Evolutionary conservation across 1,139 yeast species (phyloP).

Genomic region (Saccharomyces hybrid): DNA sequence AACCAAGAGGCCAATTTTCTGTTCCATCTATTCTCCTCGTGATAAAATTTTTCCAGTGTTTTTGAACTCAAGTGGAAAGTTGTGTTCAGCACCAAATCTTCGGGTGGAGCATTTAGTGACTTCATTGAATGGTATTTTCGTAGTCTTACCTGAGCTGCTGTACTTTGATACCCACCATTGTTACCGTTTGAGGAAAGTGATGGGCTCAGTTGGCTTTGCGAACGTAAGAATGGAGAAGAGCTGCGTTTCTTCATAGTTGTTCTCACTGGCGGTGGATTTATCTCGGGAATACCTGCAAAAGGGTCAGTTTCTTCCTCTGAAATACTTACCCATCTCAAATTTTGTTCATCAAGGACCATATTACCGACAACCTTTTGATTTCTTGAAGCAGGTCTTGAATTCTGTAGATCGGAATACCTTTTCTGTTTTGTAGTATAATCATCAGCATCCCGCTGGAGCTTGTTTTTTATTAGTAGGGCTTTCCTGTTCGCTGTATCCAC

Average conservation of each 20-base stretch:
- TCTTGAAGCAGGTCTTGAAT: slow-evolving; percentile 2
- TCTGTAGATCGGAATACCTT: neutral
- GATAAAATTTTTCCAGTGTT: slow-evolving; percentile 27
- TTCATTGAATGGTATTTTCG: slow-evolving; percentile 17
- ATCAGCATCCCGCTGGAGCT: slow-evolving; percentile 2
- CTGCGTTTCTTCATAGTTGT: slow-evolving; percentile 7
- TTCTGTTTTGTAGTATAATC: too few species aligned
- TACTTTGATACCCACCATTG: slow-evolving; percentile 2
- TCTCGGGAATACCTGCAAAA: slow-evolving; percentile 25
- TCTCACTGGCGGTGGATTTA: slow-evolving; percentile 7
- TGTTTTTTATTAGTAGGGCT: slow-evolving; percentile 20
- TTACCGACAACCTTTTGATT: slow-evolving; percentile 35
- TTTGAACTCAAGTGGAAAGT: slow-evolving; percentile 22
- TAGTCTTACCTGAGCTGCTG: slow-evolving; percentile 8
- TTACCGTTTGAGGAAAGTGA: neutral
- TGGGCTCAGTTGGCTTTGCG: slow-evolving; percentile 17
- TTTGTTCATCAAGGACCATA: slow-evolving; percentile 52
- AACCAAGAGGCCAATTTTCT: slow-evolving; percentile 30
- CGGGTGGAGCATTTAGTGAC: too few species aligned
- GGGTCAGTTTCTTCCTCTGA: slow-evolving; percentile 36
- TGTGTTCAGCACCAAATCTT: too few species aligned
- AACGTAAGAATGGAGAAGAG: slow-evolving; percentile 19
- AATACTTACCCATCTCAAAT: slow-evolving; percentile 43
- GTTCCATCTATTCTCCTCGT: slow-evolving; percentile 31
- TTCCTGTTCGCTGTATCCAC: slow-evolving; percentile 20